Conservation (phyloP, 352 stramenopile genomes). For the Globisporangium splendens region DNA sequence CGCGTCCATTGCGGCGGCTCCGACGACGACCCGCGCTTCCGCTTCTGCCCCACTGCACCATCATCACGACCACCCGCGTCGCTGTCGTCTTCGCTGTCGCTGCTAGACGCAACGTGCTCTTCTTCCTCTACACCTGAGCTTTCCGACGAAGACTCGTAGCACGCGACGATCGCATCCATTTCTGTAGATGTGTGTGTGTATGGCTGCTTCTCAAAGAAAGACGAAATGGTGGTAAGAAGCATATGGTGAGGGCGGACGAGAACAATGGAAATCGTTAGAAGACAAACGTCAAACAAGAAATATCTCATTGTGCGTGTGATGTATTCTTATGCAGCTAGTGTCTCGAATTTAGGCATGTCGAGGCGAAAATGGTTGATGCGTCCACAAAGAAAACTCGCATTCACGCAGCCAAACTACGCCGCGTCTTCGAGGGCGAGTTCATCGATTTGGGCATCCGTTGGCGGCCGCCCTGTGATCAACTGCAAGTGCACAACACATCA, state of each 20-base stretch:
- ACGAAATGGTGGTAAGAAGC: too few relatives aligned
- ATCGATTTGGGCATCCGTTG: conserved; percentile 63
- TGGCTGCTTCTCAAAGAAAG: too few relatives aligned
- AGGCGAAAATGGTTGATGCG: too few relatives aligned
- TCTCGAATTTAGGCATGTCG: too few relatives aligned
- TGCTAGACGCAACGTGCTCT: conserved; percentile 1
- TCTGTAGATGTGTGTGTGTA: neutral
- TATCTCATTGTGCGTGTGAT: too few relatives aligned
- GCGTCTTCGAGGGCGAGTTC: conserved; percentile 59
- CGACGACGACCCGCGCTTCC: conserved; percentile 27
- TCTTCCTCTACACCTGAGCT: conserved; percentile 15
- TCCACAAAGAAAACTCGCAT: too few relatives aligned
- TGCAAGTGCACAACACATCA: conserved; percentile 16
- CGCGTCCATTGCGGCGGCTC: conserved; percentile 40
- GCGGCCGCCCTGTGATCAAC: conserved; percentile 65
- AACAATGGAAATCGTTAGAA: neutral
- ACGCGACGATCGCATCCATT: conserved; percentile 16
- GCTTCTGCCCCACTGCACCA: conserved; percentile 26
- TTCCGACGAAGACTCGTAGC: conserved; percentile 18
- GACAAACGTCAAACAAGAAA: too few relatives aligned
- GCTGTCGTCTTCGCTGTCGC: conserved; percentile 15
- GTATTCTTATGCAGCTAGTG: too few relatives aligned
- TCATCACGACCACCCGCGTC: neutral
- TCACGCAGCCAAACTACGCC: too few relatives aligned
- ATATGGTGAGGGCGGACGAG: neutral